Conservation (phyloP, 768 basidiomycete species). For the Sarcodon aspratus region DNA sequence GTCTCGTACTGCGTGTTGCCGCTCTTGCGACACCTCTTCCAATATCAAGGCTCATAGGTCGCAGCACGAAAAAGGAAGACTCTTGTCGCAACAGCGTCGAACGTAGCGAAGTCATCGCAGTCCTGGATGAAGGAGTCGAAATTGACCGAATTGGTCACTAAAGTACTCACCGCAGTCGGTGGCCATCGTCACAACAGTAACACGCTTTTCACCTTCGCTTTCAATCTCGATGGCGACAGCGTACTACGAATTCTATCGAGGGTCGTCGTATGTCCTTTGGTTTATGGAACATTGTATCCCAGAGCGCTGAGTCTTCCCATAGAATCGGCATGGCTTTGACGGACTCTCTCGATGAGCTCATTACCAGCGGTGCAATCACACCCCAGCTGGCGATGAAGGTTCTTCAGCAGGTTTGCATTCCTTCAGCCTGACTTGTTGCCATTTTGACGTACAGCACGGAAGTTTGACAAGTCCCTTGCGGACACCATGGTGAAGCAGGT, state of each 20-base stretch:
- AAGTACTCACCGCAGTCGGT: no score
- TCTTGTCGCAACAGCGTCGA: no score
- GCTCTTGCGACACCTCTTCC: no score
- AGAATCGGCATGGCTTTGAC: conserved; percentile 97
- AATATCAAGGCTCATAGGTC: no score
- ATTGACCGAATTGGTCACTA: no score
- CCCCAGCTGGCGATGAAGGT: conserved; percentile 99
- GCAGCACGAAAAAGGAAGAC: no score
- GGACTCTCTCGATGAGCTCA: conserved; percentile 96
- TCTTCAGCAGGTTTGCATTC: conserved; percentile 69
- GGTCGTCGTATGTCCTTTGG: conserved; percentile 62
- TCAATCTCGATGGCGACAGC: conserved; percentile 53
- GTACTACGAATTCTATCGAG: conserved; percentile 90
- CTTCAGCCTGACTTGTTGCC: neutral
- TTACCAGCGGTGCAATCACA: conserved; percentile 92
- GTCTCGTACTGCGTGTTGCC: no score
- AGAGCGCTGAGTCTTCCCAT: conserved; percentile 4
- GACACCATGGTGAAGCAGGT: conserved; percentile 90
- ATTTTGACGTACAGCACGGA: neutral
- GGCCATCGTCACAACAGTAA: no score
- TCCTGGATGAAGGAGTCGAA: no score
- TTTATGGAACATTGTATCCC: neutral
- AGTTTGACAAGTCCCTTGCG: conserved; percentile 96
- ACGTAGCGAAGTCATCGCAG: no score
- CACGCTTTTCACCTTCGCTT: no score